These are phyloP conservation scores for Murraya koenigii DNA, from an alignment of 345 rosid species.

Conservation along the genomic window DNA sequence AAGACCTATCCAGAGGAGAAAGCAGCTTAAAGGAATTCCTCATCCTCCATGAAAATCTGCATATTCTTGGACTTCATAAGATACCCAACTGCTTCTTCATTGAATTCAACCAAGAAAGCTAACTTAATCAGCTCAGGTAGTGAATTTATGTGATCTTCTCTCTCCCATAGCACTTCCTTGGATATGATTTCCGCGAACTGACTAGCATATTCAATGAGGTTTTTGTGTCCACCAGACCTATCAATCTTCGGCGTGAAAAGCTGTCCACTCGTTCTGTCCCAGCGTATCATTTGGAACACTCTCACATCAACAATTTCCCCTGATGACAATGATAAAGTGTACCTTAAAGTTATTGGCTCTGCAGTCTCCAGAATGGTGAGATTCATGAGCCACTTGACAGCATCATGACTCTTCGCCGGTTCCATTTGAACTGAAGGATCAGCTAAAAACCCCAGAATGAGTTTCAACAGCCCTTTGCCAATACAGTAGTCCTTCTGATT, in stretches of 20 bases:
- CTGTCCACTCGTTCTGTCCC: conserved; percentile 48
- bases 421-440: too few species aligned
- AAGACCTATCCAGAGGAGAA: conserved; percentile 24
- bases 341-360: too few species aligned
- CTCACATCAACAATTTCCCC: conserved; percentile 29
- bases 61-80: conserved; percentile 56
- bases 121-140: conserved; percentile 52
- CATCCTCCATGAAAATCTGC: conserved; percentile 47
- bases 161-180: conserved; percentile 51
- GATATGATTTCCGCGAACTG: conserved; percentile 47
- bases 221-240: conserved; percentile 28
- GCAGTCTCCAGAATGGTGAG: too few species aligned
- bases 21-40: conserved; percentile 42
- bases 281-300: conserved; percentile 40
- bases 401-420: too few species aligned
- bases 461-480: too few species aligned
- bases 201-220: conserved; percentile 45
- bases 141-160: conserved; percentile 39
- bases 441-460: too few species aligned
- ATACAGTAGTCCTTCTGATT: too few species aligned
- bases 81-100: conserved; percentile 45
- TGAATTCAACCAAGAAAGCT: conserved; percentile 49
- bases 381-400: too few species aligned
- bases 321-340: conserved; percentile 28
- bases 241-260: conserved; percentile 42